Conservation (phyloP, 1,284 basidiomycete genomes). For the Rhodotorula glutinis region DNA sequence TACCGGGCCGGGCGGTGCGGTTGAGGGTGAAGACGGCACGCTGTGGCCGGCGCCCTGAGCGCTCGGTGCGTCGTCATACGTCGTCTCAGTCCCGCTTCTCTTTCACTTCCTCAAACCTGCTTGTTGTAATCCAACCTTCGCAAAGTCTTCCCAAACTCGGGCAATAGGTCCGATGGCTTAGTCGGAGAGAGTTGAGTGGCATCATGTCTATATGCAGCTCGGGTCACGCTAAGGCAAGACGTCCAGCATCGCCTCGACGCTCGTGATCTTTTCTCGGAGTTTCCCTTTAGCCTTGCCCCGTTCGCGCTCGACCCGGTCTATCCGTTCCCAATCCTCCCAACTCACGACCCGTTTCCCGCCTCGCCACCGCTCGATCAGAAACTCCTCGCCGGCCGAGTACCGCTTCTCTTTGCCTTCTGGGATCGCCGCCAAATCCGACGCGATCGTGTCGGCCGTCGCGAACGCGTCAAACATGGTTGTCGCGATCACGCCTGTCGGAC, state of each 20-base stretch:
- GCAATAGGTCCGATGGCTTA: no score
- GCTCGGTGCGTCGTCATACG: no score
- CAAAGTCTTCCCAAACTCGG: no score
- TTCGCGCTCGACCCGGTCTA: constrained; percentile 40
- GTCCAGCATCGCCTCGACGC: constrained; percentile 40
- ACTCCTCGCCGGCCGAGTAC: neutral
- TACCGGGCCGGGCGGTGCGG: constrained; percentile 9
- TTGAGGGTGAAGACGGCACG: constrained; percentile 28
- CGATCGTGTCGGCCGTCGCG: constrained; percentile 66
- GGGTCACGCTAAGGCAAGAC: constrained; percentile 7
- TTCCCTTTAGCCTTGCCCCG: constrained; percentile 39
- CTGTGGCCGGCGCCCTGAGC: constrained; percentile 32
- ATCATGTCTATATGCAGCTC: no score
- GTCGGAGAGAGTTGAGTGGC: neutral
- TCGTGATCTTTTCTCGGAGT: constrained; percentile 43
- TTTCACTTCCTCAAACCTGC: neutral
- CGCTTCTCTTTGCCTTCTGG: neutral
- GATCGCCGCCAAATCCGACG: constrained; percentile 53
- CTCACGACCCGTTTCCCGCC: constrained; percentile 24
- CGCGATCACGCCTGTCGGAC: constrained; percentile 88
- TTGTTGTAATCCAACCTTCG: neutral
- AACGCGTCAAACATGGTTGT: constrained; percentile 94
- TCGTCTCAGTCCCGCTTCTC: no score
- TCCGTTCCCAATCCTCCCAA: constrained; percentile 43
- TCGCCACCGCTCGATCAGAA: constrained; percentile 16